Evolutionary conservation across 2,329 filamentous ascomycete species (phyloP).

Genomic region (Xenoacremonium recifei): DNA sequence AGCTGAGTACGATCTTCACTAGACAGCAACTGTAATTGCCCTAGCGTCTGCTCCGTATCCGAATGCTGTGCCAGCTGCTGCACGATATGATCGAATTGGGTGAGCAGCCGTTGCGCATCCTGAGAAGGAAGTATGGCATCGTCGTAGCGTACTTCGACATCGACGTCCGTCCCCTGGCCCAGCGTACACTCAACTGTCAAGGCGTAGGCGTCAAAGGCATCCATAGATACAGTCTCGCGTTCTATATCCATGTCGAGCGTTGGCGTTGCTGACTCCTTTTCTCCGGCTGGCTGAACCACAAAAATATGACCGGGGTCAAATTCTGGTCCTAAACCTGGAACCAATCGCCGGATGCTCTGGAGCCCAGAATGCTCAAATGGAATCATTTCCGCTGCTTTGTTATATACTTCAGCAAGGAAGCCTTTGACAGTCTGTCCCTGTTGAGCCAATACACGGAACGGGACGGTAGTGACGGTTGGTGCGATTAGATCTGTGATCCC

Average conservation of each 20-base stretch:
- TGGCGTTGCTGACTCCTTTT: not conserved
- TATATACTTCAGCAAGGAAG: conserved; percentile 37
- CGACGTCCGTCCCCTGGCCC: not conserved
- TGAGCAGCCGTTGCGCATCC: not conserved
- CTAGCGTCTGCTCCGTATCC: not conserved
- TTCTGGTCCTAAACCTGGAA: conserved; percentile 1
- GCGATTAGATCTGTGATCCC: conserved; percentile 18
- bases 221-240: not conserved
- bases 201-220: not conserved
- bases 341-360: conserved; percentile 20
- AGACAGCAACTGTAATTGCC: not conserved
- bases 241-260: not conserved
- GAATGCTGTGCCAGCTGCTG: not conserved
- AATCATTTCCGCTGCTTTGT: conserved; percentile 17
- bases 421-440: conserved; percentile 25
- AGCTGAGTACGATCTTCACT: not conserved
- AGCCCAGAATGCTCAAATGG: conserved; percentile 25
- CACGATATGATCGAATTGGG: not conserved
- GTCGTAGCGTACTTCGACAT: not conserved
- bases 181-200: not conserved
- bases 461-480: conserved; percentile 23
- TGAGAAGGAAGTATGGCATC: not conserved
- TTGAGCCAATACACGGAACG: conserved; percentile 25
- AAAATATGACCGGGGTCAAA: conserved; percentile 2
- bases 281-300: conserved; percentile 4